Evolutionary conservation across 495 filamentous ascomycete species (phyloP), one percentile per base, ranked within the genome.

Genomic region (Ascobolus immersus): DNA sequence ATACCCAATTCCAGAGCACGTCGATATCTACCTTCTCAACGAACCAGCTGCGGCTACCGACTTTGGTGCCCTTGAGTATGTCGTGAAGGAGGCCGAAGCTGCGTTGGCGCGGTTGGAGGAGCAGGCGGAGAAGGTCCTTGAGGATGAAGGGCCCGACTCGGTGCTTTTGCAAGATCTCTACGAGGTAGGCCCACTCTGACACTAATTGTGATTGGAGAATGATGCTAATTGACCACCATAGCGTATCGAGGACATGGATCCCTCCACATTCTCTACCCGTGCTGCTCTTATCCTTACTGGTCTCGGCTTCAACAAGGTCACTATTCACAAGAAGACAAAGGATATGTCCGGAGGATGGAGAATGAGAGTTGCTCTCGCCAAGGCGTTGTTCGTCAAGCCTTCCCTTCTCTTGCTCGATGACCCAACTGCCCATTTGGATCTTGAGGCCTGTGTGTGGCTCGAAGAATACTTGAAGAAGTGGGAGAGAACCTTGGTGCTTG

Each of bases 281-380:
- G 86, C 86, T 23, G 90, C 82, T 17, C 70, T 91, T 41, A 99
- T 99, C 54, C 53, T 99, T 40, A 99, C 86, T 26, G 86, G 86
- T 82, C 77, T 99, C 26, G 86, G 86, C 40, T 99, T 99, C 66
- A 91, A 94, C 70, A 92, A 93, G 60, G 54, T 44, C 19, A 99
- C 86, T 20, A 94, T 99, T 49, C 60, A 84, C 54, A 99, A 99
- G 67, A 89, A 78, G 66, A 99, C 86, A 41, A 99, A 92, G 69
- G 86, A 99, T 49, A 99, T 99, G 86, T 99, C 86, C 43, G 86
- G 86, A 73, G 86, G 86, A 40, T 99, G 86, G 86, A 69, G 89
- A 60, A 99, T 99, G 86, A 77, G 86, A 65, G 86, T 99, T 19
- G 86, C 86, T 21, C 69, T 99, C 25, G 86, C 64, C 46, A 99